Conservation (phyloP, 176 grass and related monocot genomes). For the Tillandsia leiboldiana region DNA sequence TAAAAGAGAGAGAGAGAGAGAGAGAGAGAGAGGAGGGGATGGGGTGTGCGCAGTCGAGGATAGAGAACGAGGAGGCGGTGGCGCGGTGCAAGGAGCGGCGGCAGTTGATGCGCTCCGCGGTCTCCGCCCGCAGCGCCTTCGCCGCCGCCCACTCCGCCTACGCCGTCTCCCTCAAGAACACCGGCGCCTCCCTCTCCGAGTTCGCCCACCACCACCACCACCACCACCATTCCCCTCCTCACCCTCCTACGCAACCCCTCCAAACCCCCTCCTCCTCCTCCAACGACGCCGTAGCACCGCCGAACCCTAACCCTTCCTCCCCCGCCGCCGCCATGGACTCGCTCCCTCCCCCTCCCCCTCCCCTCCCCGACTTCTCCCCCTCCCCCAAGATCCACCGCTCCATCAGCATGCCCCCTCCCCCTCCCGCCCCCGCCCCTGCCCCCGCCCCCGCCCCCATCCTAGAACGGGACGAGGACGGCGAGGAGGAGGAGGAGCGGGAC, state of each 20-base stretch:
- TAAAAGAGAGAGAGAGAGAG: too few species aligned
- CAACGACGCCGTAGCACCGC: conserved; percentile 17
- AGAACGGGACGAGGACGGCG: conserved; percentile 54
- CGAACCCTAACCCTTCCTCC: conserved; percentile 3
- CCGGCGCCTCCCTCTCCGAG: conserved; percentile 71
- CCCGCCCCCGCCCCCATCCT: conserved; percentile 36
- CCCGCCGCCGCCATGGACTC: conserved; percentile 35
- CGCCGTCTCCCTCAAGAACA: conserved; percentile 54
- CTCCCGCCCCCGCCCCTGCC: conserved; percentile 8
- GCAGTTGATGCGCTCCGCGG: conserved; percentile 65
- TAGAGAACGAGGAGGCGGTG: conserved; percentile 91
- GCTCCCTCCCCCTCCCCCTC: conserved; percentile 66
- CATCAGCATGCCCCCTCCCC: conserved; percentile 62
- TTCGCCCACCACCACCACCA: conserved; percentile 72
- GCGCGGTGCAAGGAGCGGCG: conserved; percentile 79
- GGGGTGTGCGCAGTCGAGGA: conserved; percentile 92
- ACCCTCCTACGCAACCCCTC: neutral
- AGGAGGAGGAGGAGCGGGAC: conserved; percentile 36
- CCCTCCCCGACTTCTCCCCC: conserved; percentile 72
- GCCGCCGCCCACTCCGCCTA: conserved; percentile 75
- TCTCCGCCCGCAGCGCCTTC: conserved; percentile 72
- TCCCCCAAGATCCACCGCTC: conserved; percentile 85
- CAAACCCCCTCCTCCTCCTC: conserved; percentile 2
- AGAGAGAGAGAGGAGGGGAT: conserved; percentile 12
- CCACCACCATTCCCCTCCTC: neutral